Evolutionary conservation across 495 filamentous ascomycete genomes (phyloP).

Genomic region (Neurospora sp.): DNA sequence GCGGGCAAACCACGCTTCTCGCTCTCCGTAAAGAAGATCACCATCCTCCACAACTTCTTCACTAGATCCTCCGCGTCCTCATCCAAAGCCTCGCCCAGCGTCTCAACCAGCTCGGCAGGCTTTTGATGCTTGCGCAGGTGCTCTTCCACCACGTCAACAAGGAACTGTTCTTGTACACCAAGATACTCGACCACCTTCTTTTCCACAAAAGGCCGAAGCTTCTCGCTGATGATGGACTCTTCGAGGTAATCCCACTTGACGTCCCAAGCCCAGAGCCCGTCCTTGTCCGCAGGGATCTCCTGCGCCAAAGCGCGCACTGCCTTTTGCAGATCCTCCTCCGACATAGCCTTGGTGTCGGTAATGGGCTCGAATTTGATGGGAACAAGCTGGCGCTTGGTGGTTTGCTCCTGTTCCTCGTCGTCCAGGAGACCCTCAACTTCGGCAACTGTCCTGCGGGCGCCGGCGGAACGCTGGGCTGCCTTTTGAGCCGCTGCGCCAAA

Average conservation of each 20-base stretch:
- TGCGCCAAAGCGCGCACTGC: conserved; percentile 69
- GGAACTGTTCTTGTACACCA: conserved; percentile 90
- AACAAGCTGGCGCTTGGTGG: conserved; percentile 68
- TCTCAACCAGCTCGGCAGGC: conserved; percentile 73
- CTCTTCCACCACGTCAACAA: conserved; percentile 86
- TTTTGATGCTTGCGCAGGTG: conserved; percentile 68
- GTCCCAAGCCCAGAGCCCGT: conserved; percentile 82
- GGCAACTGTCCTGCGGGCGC: conserved; percentile 71
- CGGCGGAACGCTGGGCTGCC: conserved; percentile 59
- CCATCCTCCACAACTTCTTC: conserved; percentile 95
- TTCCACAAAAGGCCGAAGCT: conserved; percentile 90
- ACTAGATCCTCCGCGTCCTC: conserved; percentile 92
- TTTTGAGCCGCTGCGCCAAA: conserved; percentile 80
- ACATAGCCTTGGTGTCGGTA: conserved; percentile 56
- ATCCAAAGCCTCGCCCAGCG: conserved; percentile 81
- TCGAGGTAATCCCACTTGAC: conserved; percentile 95
- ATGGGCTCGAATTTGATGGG: conserved; percentile 84
- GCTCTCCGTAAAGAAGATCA: conserved; percentile 95
- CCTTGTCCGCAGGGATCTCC: conserved; percentile 81
- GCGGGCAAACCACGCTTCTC: conserved; percentile 83
- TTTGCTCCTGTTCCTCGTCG: conserved; percentile 76
- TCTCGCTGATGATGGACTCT: conserved; percentile 69
- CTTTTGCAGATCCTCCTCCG: conserved; percentile 75
- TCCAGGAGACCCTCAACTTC: conserved; percentile 92
- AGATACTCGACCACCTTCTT: conserved; percentile 97